A percentile compares a stretch with the other conserved stretches of the same genome.
These are phyloP conservation scores for Melastoma candidum DNA, from an alignment of 441 rosid species.

Conservation along the genomic window DNA sequence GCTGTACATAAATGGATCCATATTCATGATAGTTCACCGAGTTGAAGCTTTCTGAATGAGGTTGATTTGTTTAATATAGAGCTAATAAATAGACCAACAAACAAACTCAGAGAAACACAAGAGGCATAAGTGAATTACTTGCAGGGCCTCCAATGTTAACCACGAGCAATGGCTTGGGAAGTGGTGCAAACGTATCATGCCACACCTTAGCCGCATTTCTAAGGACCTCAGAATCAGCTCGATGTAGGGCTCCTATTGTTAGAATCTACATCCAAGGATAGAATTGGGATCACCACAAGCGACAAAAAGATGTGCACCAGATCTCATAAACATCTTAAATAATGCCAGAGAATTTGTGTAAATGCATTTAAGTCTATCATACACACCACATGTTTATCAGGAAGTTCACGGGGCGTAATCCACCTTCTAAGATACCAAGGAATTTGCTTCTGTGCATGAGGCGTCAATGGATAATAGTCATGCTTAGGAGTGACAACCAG, in stretches of 20 bases:
- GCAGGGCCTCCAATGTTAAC: constrained; percentile 89
- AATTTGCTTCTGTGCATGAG: constrained; percentile 56
- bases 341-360: neutral
- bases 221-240: constrained; percentile 66
- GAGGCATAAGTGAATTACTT: constrained; percentile 33
- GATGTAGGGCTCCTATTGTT: constrained; percentile 84
- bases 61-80: neutral
- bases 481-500: constrained; percentile 84
- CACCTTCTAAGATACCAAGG: constrained; percentile 63
- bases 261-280: constrained; percentile 38
- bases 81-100: constrained; percentile 6
- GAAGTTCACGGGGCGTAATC: constrained; percentile 82
- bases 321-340: no score
- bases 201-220: constrained; percentile 66
- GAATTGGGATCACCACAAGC: no score
- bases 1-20: no score
- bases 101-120: constrained; percentile 2
- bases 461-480: constrained; percentile 77
- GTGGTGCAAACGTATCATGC: constrained; percentile 80
- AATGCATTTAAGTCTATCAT: constrained; percentile 10
- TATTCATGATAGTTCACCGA: no score
- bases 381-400: constrained; percentile 66
- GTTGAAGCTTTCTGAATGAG: no score
- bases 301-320: no score
- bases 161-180: constrained; percentile 79